Percentiles rank a stretch among this genome's conserved stretches.
phyloP scores from a whole-genome alignment of 2,329 filamentous ascomycete genomes.

The Dactylellina parvicollis region DNA sequence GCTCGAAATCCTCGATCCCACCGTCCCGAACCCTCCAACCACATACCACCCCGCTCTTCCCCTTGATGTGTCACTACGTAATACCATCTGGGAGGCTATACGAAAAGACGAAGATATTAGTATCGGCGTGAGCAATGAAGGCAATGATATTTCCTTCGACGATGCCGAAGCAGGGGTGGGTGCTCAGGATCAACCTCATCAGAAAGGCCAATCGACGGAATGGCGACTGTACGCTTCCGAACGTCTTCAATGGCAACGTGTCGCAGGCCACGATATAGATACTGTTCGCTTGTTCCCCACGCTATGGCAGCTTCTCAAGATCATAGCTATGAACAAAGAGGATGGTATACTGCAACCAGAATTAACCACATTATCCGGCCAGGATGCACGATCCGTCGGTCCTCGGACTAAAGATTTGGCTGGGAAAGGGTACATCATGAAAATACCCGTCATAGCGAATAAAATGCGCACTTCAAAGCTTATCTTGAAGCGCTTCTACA shows the following conservation, averaged over 20 bases:
- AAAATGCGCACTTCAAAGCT: conserved; percentile 45
- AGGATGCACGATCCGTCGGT: conserved; percentile 46
- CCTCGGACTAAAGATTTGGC: conserved; percentile 51
- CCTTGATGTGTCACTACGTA: conserved; percentile 33
- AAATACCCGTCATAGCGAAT: conserved; percentile 43
- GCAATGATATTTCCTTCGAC: conserved; percentile 42
- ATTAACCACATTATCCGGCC: conserved; percentile 32
- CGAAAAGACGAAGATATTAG: conserved; percentile 33
- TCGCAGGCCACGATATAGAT: conserved; percentile 46
- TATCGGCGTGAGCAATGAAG: conserved; percentile 41
- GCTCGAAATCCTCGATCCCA: conserved; percentile 42
- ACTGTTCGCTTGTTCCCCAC: conserved; percentile 48
- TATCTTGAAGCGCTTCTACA: conserved; percentile 49
- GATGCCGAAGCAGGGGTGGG: conserved; percentile 40
- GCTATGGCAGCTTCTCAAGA: conserved; percentile 46
- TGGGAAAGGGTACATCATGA: conserved; percentile 51
- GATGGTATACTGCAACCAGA: conserved; percentile 44
- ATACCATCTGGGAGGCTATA: conserved; percentile 37
- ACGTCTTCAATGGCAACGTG: conserved; percentile 43
- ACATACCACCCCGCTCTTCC: conserved; percentile 40
- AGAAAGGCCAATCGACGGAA: conserved; percentile 10
- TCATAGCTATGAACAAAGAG: conserved; percentile 46
- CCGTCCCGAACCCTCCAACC: conserved; percentile 35
- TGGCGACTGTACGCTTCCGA: conserved; percentile 47
- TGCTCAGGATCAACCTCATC: conserved; percentile 6